Percentiles rank a stretch among this genome's conserved stretches.
Conservation (phyloP, 805 yeast species). For the Saccharomyces jurei region DNA sequence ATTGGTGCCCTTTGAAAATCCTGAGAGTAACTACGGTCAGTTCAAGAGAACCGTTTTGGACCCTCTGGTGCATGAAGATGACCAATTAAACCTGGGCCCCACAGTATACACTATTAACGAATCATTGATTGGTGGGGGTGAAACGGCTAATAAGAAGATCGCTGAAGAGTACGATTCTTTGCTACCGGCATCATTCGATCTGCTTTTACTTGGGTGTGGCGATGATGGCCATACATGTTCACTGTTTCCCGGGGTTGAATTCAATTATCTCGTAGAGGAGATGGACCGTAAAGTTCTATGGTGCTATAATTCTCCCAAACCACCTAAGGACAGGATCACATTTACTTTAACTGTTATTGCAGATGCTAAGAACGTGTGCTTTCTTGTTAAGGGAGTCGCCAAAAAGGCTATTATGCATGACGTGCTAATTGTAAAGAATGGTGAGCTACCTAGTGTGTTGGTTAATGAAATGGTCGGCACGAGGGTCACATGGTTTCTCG, state of each 20-base stretch:
- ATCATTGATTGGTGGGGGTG: constrained; percentile 46
- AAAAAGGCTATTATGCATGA: constrained; percentile 62
- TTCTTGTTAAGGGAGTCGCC: constrained; percentile 80
- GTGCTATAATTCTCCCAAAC: constrained; percentile 77
- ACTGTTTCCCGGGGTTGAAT: constrained; percentile 62
- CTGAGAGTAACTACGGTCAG: constrained; percentile 75
- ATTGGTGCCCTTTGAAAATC: constrained; percentile 70
- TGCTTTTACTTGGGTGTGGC: constrained; percentile 76
- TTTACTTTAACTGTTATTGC: constrained; percentile 68
- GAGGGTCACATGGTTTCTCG: constrained; percentile 72
- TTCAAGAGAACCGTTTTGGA: constrained; percentile 55
- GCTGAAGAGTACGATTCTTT: constrained; percentile 53
- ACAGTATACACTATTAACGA: constrained; percentile 59
- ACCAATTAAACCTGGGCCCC: constrained; percentile 39
- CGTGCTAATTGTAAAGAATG: constrained; percentile 46
- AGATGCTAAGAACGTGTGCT: constrained; percentile 41
- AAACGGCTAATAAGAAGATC: constrained; percentile 43
- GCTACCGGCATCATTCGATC: constrained; percentile 48
- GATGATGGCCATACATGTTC: constrained; percentile 94
- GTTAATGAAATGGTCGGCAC: constrained; percentile 51
- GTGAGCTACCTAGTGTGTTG: constrained; percentile 57
- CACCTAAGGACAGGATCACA: constrained; percentile 84
- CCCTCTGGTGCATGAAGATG: constrained; percentile 37
- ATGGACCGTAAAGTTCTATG: constrained; percentile 43
- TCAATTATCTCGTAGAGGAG: constrained; percentile 46